Conservation (phyloP, 2,329 filamentous ascomycete species). For the Fusarium euwallaceae region DNA sequence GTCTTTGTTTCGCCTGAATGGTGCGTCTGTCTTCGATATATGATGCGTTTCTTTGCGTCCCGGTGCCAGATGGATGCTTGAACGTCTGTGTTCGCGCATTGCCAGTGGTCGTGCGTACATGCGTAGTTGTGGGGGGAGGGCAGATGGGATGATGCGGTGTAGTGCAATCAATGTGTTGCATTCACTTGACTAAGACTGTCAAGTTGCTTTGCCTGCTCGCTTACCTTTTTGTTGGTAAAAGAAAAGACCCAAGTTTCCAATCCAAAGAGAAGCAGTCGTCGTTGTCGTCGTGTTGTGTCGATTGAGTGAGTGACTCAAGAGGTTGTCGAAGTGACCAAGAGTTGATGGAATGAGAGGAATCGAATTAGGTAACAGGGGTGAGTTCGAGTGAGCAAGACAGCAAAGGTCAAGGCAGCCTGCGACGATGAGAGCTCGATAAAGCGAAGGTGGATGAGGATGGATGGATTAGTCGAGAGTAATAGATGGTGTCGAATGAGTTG, state of each 20-base stretch:
- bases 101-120: slow-evolving; percentile 27
- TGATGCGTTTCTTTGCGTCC: slow-evolving; percentile 29
- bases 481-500: slow-evolving; percentile 10
- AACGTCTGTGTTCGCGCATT: slow-evolving; percentile 24
- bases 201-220: slow-evolving; percentile 23
- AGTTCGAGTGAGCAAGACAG: slow-evolving; percentile 8
- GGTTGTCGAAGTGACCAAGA: slow-evolving; percentile 26
- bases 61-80: slow-evolving; percentile 12
- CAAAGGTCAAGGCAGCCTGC: slow-evolving; percentile 14
- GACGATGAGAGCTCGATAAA: slow-evolving; percentile 18
- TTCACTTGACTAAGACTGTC: slow-evolving; percentile 8
- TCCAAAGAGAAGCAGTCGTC: slow-evolving; percentile 24
- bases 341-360: slow-evolving; percentile 32
- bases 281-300: slow-evolving; percentile 12
- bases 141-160: slow-evolving; percentile 27
- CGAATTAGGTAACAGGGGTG: slow-evolving; percentile 16
- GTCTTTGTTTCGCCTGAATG: slow-evolving; percentile 35
- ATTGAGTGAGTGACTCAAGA: slow-evolving; percentile 24
- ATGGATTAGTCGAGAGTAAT: slow-evolving; percentile 14
- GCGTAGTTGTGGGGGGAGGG: slow-evolving; percentile 27
- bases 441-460: slow-evolving; percentile 15
- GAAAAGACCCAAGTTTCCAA: neutral
- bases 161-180: slow-evolving; percentile 27
- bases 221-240: slow-evolving; percentile 11
- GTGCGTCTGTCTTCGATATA: slow-evolving; percentile 24